Percentiles rank a stretch among this genome's conserved stretches.
Evolutionary conservation across 257 asterid genomes (phyloP).

Genomic region (Coffea eugenioides): DNA sequence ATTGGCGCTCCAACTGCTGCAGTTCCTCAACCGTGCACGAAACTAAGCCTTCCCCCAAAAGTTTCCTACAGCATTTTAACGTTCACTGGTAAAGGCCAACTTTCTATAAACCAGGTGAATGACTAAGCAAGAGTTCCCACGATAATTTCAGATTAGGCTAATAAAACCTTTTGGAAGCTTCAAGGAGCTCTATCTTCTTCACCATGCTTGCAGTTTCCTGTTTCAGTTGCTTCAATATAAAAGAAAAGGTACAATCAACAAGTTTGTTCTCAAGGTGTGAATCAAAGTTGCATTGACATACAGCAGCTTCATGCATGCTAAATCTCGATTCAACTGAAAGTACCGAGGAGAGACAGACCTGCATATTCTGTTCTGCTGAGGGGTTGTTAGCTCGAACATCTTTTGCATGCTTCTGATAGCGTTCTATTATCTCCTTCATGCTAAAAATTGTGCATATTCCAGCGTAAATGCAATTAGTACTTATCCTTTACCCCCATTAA

Average conservation of each 20-base stretch:
- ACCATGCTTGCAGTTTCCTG: constrained; percentile 65
- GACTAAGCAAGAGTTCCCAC: not conserved
- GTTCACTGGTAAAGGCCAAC: not conserved
- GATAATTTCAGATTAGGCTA: not conserved
- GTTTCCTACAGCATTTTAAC: constrained; percentile 43
- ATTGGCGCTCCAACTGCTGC: constrained; percentile 72
- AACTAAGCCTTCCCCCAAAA: constrained; percentile 76
- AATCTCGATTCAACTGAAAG: too few species aligned
- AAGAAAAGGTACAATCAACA: not conserved
- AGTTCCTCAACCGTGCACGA: constrained; percentile 70
- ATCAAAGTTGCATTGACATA: not conserved
- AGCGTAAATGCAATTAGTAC: too few species aligned
- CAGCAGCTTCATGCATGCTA: too few species aligned
- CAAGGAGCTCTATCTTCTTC: constrained; percentile 81
- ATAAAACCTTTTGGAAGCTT: constrained; percentile 64
- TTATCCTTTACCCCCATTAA: too few species aligned
- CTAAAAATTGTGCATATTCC: constrained; percentile 29
- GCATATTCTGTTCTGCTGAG: constrained; percentile 45
- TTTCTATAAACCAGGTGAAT: too few species aligned
- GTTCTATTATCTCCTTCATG: constrained; percentile 67
- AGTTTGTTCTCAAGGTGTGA: not conserved
- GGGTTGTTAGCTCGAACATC: constrained; percentile 55
- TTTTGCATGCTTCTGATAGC: constrained; percentile 59
- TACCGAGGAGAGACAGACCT: constrained; percentile 38
- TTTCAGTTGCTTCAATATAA: constrained; percentile 46